Evolutionary conservation across 2,329 filamentous ascomycete genomes (phyloP).

Genomic region (Pseudogymnoascus sp.): DNA sequence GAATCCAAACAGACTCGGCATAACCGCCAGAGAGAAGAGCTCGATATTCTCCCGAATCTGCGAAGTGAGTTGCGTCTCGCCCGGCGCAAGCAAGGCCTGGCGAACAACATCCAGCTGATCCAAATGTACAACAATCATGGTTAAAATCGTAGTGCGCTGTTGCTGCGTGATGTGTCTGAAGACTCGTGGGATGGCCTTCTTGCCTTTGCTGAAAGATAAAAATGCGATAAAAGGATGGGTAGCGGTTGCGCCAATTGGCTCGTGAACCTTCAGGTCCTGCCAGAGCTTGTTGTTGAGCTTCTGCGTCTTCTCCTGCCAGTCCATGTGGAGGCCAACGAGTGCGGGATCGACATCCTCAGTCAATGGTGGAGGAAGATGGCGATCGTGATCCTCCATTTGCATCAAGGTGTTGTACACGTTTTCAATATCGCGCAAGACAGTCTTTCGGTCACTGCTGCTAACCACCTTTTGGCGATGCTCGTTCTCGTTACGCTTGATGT

Average conservation of each 20-base stretch:
- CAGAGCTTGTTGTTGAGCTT: constrained; percentile 74
- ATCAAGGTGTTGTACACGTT: constrained; percentile 80
- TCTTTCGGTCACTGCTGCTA: constrained; percentile 68
- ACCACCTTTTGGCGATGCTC: constrained; percentile 38
- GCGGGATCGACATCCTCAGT: constrained; percentile 58
- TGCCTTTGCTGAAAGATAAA: constrained; percentile 88
- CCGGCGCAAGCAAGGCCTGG: constrained; percentile 63
- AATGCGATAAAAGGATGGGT: constrained; percentile 93
- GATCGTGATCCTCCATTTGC: constrained; percentile 88
- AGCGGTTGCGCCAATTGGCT: constrained; percentile 67
- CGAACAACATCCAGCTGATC: constrained; percentile 87
- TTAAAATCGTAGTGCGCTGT: constrained; percentile 89
- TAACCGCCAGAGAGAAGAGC: constrained; percentile 77
- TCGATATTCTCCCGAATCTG: constrained; percentile 86
- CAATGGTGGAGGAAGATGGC: constrained; percentile 60
- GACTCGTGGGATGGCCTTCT: constrained; percentile 88
- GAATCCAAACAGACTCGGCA: constrained; percentile 82
- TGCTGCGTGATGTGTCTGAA: constrained; percentile 90
- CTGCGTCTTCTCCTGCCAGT: constrained; percentile 66
- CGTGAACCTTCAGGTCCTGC: constrained; percentile 82
- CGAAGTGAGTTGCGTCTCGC: constrained; percentile 63
- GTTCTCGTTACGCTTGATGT: constrained; percentile 81
- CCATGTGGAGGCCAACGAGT: constrained; percentile 62
- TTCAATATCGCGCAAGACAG: constrained; percentile 78
- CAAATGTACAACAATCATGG: constrained; percentile 89